Percentiles rank a stretch among this genome's conserved stretches.
Conservation (phyloP, 805 yeast species). For the Candida sanyiensis region DNA sequence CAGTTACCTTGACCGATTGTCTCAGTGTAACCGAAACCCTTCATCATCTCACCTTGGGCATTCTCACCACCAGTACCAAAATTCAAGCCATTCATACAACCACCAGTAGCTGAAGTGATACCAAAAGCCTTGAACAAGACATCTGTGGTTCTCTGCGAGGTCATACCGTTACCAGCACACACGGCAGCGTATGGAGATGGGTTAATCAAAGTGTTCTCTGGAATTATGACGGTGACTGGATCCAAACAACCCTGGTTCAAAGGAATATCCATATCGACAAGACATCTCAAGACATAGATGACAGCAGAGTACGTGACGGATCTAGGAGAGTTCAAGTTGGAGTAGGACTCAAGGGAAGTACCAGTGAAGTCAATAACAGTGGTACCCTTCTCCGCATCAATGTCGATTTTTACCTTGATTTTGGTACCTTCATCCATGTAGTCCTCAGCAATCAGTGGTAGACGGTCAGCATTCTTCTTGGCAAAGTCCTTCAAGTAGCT, state of each 20-base stretch:
- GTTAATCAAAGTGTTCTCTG: constrained; percentile 31
- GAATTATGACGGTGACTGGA: constrained; percentile 37
- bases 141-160: constrained; percentile 52
- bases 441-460: constrained; percentile 40
- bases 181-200: constrained; percentile 42
- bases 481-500: constrained; percentile 33
- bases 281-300: constrained; percentile 46
- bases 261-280: constrained; percentile 49
- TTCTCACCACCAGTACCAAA: constrained; percentile 45
- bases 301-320: constrained; percentile 50
- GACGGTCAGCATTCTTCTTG: constrained; percentile 31
- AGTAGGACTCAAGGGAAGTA: constrained; percentile 46
- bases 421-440: constrained; percentile 53
- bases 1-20: constrained; percentile 54
- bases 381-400: constrained; percentile 32
- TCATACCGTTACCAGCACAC: constrained; percentile 48
- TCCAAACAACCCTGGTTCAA: constrained; percentile 50
- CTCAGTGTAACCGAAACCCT: constrained; percentile 50
- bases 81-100: constrained; percentile 53
- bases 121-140: constrained; percentile 49
- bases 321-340: constrained; percentile 49
- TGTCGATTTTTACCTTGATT: constrained; percentile 37
- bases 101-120: constrained; percentile 53
- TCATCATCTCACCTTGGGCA: constrained; percentile 34
- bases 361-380: constrained; percentile 49